Percentiles rank a stretch among this genome's conserved stretches.
phyloP scores from a whole-genome alignment of 2,329 filamentous ascomycete species.

The Aspergillaceae sp. region DNA sequence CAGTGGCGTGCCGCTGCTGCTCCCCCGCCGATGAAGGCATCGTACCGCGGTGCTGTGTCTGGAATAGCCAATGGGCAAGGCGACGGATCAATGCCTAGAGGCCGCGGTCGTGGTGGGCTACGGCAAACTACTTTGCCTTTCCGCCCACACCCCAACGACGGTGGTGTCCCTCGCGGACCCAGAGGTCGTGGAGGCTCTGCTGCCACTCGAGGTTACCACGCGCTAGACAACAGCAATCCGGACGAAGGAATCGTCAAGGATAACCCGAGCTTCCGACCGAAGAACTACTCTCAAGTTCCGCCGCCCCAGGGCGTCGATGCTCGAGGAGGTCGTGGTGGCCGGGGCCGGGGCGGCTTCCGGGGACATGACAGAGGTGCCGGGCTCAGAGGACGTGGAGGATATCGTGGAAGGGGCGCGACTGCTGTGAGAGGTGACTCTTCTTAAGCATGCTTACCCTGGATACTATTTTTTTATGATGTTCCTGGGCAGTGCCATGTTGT shows the following conservation, averaged over 20 bases:
- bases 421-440: not conserved
- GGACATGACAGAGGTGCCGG: slow-evolving; percentile 24
- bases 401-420: slow-evolving; percentile 21
- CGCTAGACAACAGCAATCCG: slow-evolving; percentile 43
- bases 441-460: not conserved
- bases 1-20: slow-evolving; percentile 51
- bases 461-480: not conserved
- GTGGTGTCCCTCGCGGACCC: slow-evolving; percentile 24
- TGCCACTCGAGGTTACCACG: slow-evolving; percentile 28
- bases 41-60: slow-evolving; percentile 49
- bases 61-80: slow-evolving; percentile 35
- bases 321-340: slow-evolving; percentile 27
- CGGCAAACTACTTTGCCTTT: slow-evolving; percentile 23
- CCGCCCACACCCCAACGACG: slow-evolving; percentile 22
- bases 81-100: slow-evolving; percentile 26
- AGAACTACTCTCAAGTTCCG: slow-evolving; percentile 45
- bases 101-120: slow-evolving; percentile 22
- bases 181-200: slow-evolving; percentile 23
- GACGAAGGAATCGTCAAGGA: slow-evolving; percentile 46
- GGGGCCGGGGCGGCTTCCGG: slow-evolving; percentile 17
- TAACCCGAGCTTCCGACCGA: slow-evolving; percentile 50
- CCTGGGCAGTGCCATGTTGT: too few species aligned
- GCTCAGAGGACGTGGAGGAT: slow-evolving; percentile 17
- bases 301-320: slow-evolving; percentile 35
- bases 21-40: slow-evolving; percentile 52